Evolutionary conservation across 1,284 basidiomycete species (phyloP).

Genomic region (Meripilus lineatus): DNA sequence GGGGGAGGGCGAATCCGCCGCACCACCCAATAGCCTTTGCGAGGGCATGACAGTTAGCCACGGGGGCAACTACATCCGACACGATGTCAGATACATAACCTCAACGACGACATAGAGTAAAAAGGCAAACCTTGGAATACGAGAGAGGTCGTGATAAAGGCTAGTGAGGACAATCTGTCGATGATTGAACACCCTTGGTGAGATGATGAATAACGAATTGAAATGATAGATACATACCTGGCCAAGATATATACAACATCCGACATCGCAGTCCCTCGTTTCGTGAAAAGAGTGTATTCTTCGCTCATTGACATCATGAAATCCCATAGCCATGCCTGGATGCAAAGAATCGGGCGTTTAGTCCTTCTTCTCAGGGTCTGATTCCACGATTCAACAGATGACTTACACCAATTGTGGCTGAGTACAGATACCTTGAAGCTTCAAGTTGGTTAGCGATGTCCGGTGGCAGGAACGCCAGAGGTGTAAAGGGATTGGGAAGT

Average conservation of each 20-base stretch:
- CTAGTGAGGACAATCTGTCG: neutral
- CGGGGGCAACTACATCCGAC: neutral
- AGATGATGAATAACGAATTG: neutral
- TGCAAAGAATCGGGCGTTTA: neutral
- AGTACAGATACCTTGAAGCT: conserved; percentile 7
- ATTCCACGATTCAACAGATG: neutral
- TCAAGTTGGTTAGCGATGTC: conserved; percentile 6
- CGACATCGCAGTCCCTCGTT: neutral
- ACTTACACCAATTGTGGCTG: conserved; percentile 6
- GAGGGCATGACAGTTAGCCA: neutral
- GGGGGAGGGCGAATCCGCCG: conserved; percentile 1
- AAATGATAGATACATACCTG: neutral
- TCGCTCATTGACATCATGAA: conserved; percentile 3
- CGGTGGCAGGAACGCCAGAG: conserved; percentile 6
- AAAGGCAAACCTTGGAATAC: conserved; percentile 2
- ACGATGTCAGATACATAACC: neutral
- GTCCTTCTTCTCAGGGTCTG: neutral
- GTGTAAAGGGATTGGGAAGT: conserved; percentile 5
- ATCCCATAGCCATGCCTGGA: conserved; percentile 5
- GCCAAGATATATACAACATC: conserved; percentile 5
- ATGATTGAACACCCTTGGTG: neutral
- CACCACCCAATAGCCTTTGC: conserved; percentile 4
- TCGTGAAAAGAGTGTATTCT: conserved; percentile 1
- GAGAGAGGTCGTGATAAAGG: conserved; percentile 2
- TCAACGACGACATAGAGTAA: neutral